These are phyloP conservation scores for Mikania micrantha DNA, from an alignment of 129 eudicot species.

Conservation along the genomic window DNA sequence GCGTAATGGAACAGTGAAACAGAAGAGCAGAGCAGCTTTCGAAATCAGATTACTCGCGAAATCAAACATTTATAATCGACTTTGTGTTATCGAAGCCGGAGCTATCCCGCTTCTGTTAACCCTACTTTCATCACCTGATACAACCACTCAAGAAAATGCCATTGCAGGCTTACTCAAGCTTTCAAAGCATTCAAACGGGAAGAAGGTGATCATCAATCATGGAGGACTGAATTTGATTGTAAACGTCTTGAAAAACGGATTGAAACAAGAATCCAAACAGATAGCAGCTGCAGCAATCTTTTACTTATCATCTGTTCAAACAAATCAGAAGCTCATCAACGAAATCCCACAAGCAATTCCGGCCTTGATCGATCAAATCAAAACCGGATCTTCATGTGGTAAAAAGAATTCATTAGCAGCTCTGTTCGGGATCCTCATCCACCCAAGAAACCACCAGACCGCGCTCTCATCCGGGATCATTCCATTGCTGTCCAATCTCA, in stretches of 20 bases:
- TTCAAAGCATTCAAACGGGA: constrained; percentile 58
- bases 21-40: constrained; percentile 45
- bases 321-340: constrained; percentile 47
- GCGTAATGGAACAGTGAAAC: constrained; percentile 24
- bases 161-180: constrained; percentile 71
- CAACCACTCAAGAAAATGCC: constrained; percentile 56
- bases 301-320: constrained; percentile 52
- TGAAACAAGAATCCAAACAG: constrained; percentile 51
- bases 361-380: constrained; percentile 44
- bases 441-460: constrained; percentile 47
- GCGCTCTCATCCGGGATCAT: constrained; percentile 47
- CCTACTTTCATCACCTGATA: constrained; percentile 47
- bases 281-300: constrained; percentile 76
- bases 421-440: constrained; percentile 51
- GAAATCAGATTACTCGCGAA: constrained; percentile 68
- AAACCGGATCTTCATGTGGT: constrained; percentile 48
- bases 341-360: constrained; percentile 45
- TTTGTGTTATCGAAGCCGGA: constrained; percentile 51
- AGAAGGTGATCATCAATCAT: constrained; percentile 39
- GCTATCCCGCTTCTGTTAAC: constrained; percentile 39
- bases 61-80: constrained; percentile 50
- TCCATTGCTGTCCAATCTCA: constrained; percentile 39
- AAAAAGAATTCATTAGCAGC: constrained; percentile 75
- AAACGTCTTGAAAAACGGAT: constrained; percentile 40
- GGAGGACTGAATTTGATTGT: constrained; percentile 46